Conservation (phyloP, 2,329 filamentous ascomycete species). For the Venturia effusa region DNA sequence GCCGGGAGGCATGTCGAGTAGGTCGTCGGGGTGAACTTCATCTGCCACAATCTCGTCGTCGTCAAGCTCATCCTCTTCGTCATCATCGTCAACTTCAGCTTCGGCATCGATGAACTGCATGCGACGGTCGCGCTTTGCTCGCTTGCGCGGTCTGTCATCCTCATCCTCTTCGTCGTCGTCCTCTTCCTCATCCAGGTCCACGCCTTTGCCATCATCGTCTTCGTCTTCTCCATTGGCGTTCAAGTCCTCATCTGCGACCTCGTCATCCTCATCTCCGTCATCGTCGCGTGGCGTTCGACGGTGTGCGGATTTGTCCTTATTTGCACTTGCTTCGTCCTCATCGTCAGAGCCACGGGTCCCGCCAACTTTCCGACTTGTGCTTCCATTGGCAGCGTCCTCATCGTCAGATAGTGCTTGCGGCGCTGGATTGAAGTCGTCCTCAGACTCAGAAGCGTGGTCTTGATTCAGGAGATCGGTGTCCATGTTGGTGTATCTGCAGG, state of each 20-base stretch:
- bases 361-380: constrained; percentile 12
- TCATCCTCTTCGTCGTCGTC: constrained; percentile 16
- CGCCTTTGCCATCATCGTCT: constrained; percentile 14
- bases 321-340: constrained; percentile 16
- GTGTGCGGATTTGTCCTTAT: constrained; percentile 17
- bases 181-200: constrained; percentile 19
- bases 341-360: constrained; percentile 21
- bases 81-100: constrained; percentile 90
- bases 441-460: constrained; percentile 38
- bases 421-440: constrained; percentile 81
- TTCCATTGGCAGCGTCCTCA: constrained; percentile 36
- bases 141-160: constrained; percentile 68
- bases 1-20: constrained; percentile 62
- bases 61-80: constrained; percentile 79
- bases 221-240: constrained; percentile 45
- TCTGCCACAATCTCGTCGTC: constrained; percentile 79
- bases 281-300: constrained; percentile 10
- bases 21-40: constrained; percentile 82
- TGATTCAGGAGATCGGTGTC: neutral
- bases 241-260: constrained; percentile 19
- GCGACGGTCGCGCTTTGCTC: constrained; percentile 59
- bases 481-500: neutral
- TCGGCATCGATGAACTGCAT: constrained; percentile 95
- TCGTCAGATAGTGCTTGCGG: constrained; percentile 64
- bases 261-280: constrained; percentile 23